Percentiles rank a stretch among this genome's conserved stretches.
phyloP scores from a whole-genome alignment of 2,329 filamentous ascomycete genomes.

The Cercospora zeina region DNA sequence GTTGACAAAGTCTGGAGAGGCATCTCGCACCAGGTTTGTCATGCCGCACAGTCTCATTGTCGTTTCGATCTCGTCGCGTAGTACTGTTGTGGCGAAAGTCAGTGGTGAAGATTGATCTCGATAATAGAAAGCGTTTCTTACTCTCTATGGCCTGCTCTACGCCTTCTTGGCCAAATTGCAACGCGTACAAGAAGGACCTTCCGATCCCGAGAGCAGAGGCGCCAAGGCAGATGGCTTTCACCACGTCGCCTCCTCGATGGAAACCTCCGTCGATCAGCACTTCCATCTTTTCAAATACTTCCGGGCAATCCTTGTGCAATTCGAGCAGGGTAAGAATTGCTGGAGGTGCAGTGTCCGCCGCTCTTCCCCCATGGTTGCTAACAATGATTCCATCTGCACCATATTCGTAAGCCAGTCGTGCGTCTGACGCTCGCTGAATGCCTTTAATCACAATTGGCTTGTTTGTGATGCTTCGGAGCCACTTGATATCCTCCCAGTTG shows the following conservation, averaged over 20 bases:
- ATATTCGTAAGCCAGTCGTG: constrained; percentile 44
- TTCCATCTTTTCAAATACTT: constrained; percentile 61
- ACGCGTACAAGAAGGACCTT: constrained; percentile 59
- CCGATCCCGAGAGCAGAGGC: constrained; percentile 63
- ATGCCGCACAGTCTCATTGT: constrained; percentile 67
- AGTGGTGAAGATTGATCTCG: too few relatives aligned
- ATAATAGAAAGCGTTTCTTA: constrained; percentile 39
- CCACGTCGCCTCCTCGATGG: constrained; percentile 62
- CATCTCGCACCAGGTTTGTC: constrained; percentile 60
- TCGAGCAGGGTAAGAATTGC: constrained; percentile 62
- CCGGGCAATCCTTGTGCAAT: constrained; percentile 60
- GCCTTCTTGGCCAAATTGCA: constrained; percentile 61
- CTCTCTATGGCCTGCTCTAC: constrained; percentile 55
- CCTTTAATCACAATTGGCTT: constrained; percentile 56
- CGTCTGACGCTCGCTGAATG: constrained; percentile 47
- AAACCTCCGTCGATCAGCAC: constrained; percentile 66
- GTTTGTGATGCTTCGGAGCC: constrained; percentile 43
- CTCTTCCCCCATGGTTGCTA: constrained; percentile 54
- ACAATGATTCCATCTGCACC: constrained; percentile 52
- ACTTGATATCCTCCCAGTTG: constrained; percentile 51
- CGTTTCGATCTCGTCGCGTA: constrained; percentile 62
- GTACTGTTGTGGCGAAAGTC: constrained; percentile 33
- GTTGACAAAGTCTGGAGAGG: constrained; percentile 58
- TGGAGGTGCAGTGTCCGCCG: constrained; percentile 52
- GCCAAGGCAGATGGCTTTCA: constrained; percentile 67